Evolutionary conservation across 208 protist genomes (phyloP).

Genomic region (Leishmania braziliensis): DNA sequence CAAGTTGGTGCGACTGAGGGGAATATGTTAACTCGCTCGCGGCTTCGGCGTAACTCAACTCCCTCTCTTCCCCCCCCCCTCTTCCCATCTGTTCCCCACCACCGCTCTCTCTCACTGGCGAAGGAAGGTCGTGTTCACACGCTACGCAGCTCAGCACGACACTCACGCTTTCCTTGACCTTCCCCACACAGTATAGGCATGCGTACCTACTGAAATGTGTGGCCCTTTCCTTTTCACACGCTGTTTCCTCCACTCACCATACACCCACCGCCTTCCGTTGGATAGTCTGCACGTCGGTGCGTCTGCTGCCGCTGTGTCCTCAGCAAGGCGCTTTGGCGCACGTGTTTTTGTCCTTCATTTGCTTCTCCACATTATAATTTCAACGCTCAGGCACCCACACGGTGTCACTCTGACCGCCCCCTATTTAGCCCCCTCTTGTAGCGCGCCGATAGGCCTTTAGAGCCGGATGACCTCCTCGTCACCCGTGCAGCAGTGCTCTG

Average conservation of each 20-base stretch:
- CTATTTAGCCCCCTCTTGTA: slow-evolving; percentile 2
- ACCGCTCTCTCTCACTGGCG: not conserved
- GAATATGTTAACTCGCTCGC: not conserved
- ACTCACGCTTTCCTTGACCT: not conserved
- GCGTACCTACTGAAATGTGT: not conserved
- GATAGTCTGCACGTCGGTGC: not conserved
- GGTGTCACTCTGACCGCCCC: not conserved
- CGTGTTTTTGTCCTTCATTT: no score
- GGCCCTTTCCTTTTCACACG: not conserved
- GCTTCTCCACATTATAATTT: no score
- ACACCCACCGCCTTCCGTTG: no score
- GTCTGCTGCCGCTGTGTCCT: not conserved
- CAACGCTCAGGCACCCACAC: no score
- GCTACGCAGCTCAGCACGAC: not conserved
- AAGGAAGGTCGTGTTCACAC: not conserved
- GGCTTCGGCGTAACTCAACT: not conserved
- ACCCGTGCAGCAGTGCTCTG: not conserved
- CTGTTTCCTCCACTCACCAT: slow-evolving; percentile 4
- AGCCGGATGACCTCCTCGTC: not conserved
- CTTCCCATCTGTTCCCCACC: no score
- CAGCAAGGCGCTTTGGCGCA: not conserved
- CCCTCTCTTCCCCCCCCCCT: no score
- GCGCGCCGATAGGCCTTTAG: not conserved
- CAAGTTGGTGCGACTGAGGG: not conserved
- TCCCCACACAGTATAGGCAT: not conserved